A percentile compares a stretch with the other conserved stretches of the same genome.
Conservation (phyloP, 208 protist genomes). For the Acanthamoeba rhysodes region DNA sequence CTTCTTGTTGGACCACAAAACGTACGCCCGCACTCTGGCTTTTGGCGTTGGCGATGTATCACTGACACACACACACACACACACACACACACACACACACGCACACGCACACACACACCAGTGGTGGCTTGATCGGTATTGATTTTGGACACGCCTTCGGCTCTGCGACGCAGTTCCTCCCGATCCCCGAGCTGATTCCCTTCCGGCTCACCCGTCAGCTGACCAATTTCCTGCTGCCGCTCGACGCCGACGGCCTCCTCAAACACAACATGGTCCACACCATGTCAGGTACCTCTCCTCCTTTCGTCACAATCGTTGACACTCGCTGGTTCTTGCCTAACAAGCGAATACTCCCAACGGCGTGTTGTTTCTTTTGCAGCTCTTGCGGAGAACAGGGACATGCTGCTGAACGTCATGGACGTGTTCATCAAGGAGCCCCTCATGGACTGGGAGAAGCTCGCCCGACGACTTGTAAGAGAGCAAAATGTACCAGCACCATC, state of each 20-base stretch:
- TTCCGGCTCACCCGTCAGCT: slow-evolving; percentile 95
- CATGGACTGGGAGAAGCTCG: slow-evolving; percentile 88
- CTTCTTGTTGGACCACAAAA: slow-evolving; percentile 91
- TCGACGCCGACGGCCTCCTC: slow-evolving; percentile 88
- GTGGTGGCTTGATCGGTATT: slow-evolving; percentile 94
- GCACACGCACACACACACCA: slow-evolving; percentile 18
- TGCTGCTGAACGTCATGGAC: slow-evolving; percentile 92
- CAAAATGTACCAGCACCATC: slow-evolving; percentile 58
- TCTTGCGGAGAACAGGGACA: slow-evolving; percentile 86
- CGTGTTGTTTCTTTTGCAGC: slow-evolving; percentile 63
- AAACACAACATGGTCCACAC: slow-evolving; percentile 90
- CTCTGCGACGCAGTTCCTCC: slow-evolving; percentile 91
- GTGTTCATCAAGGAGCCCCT: slow-evolving; percentile 95
- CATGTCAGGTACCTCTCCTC: slow-evolving; percentile 47
- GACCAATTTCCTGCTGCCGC: slow-evolving; percentile 88
- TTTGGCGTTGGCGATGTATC: background rate
- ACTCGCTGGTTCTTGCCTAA: no score
- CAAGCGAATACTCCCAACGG: no score
- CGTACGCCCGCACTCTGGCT: slow-evolving; percentile 64
- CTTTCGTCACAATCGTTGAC: background rate
- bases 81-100: background rate
- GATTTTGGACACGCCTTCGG: slow-evolving; percentile 97
- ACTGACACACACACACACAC: background rate
- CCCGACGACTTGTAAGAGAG: slow-evolving; percentile 76
- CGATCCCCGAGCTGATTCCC: slow-evolving; percentile 95